A percentile compares a stretch with the other conserved stretches of the same genome.
Evolutionary conservation across 164 flowering plant species (phyloP).

Genomic region (Berberis thunbergii): DNA sequence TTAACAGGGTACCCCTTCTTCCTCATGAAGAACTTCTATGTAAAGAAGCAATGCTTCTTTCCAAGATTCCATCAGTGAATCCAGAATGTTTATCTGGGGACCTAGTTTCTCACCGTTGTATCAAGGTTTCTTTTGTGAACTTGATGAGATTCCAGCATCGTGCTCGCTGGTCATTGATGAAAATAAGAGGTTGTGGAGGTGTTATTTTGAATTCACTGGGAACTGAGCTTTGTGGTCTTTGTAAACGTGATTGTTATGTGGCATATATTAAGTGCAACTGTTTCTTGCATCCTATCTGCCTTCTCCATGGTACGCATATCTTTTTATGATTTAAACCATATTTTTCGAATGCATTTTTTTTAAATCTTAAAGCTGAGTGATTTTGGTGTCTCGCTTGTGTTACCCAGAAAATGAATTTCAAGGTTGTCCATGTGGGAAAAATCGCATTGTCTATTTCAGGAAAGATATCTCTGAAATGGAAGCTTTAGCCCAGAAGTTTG

Average conservation of each 20-base stretch:
- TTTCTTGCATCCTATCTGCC: conserved; percentile 66
- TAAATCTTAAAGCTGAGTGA: background rate
- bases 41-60: conserved; percentile 82
- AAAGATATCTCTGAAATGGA: conserved; percentile 71
- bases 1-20: conserved; percentile 78
- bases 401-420: conserved; percentile 41
- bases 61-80: conserved; percentile 21
- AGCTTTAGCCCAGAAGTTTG: conserved; percentile 69
- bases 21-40: conserved; percentile 95
- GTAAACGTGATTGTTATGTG: conserved; percentile 92
- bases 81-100: conserved; percentile 29
- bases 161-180: conserved; percentile 74
- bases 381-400: background rate
- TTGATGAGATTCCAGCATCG: conserved; percentile 80
- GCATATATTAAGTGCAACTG: conserved; percentile 71
- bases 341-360: background rate
- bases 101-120: conserved; percentile 31
- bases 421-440: conserved; percentile 49
- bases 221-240: conserved; percentile 76
- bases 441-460: conserved; percentile 44
- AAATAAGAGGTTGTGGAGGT: conserved; percentile 33
- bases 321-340: background rate
- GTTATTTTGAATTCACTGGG: conserved; percentile 41
- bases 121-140: conserved; percentile 65
- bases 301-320: conserved; percentile 68